Evolutionary conservation across 164 flowering plant species (phyloP), one percentile per base, ranked within the genome.

Genomic region (Buxus sempervirens): DNA sequence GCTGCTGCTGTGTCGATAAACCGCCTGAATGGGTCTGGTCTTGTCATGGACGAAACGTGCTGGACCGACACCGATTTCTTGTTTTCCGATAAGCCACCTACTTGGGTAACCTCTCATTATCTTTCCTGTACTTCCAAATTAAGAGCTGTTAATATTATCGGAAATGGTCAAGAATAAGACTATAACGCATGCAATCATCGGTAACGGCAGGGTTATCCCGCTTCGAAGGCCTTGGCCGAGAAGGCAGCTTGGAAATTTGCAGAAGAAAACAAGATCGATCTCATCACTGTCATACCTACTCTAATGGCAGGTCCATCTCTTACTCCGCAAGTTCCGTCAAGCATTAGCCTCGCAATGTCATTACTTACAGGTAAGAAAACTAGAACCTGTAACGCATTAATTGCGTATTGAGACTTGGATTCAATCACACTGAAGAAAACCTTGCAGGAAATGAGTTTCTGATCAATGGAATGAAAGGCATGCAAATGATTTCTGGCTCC

Each of bases 51-150:
- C 28, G 97, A 91, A 70, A 70, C 68, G 0, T 55, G 79, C 78
- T 91, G 97, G 97, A 83, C 81, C 9, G 91, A 91, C 60, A 77
- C 75, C 12, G 94, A 91, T 68, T 87, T 83, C 62, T 73, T 87
- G 60, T 20, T 63, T 36, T 67, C 88, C 2, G 81, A 54, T 53
- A 91, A 86, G 76, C 93, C 91, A 32, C 89, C 91, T 1, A 81
- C 85, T 70, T 91, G 95, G 97, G 97, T 90, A 82, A 32, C 38
- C 38, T n/a, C n/a, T n/a, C n/a, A n/a, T n/a, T n/a, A n/a, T n/a
- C n/a, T n/a, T n/a, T n/a, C n/a, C n/a, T n/a, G n/a, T n/a, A n/a
- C n/a, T n/a, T n/a, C n/a, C n/a, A n/a, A n/a, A n/a, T n/a, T n/a
- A n/a, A n/a, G n/a, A n/a, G n/a, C n/a, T n/a, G n/a, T n/a, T n/a